These are phyloP conservation scores for Fusarium sp. DNA, from an alignment of 2,329 filamentous ascomycete species.

Conservation along the genomic window DNA sequence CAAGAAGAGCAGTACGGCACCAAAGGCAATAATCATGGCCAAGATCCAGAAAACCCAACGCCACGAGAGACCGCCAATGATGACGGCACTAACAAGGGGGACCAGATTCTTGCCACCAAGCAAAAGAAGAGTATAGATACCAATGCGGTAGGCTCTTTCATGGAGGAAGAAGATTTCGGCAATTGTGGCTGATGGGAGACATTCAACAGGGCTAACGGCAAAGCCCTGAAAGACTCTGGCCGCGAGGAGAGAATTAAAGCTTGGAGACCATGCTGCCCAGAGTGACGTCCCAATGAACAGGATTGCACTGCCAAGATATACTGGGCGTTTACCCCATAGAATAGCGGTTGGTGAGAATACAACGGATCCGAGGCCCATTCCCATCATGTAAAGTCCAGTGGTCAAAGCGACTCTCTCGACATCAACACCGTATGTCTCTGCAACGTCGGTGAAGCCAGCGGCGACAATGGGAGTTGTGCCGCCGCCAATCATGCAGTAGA, in stretches of 20 bases:
- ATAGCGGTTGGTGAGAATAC: constrained; percentile 91
- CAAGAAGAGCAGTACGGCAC: constrained; percentile 78
- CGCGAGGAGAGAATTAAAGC: constrained; percentile 79
- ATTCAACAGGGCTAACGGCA: constrained; percentile 89
- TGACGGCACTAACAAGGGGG: constrained; percentile 83
- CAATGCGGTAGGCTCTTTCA: constrained; percentile 90
- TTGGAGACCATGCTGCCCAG: constrained; percentile 89
- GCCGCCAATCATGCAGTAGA: constrained; percentile 93
- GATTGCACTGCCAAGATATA: constrained; percentile 81
- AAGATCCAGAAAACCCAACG: constrained; percentile 94
- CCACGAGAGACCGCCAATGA: constrained; percentile 82
- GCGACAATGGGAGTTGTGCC: constrained; percentile 92
- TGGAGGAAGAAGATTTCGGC: constrained; percentile 97
- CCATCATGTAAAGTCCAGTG: constrained; percentile 94
- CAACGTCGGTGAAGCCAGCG: constrained; percentile 87
- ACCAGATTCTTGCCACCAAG: constrained; percentile 92
- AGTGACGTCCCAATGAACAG: constrained; percentile 80
- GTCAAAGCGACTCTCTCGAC: constrained; percentile 83
- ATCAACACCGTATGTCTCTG: constrained; percentile 69
- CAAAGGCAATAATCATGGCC: constrained; percentile 79
- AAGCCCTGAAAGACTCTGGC: constrained; percentile 89
- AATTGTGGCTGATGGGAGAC: constrained; percentile 90
- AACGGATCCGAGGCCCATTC: constrained; percentile 84
- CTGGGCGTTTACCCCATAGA: constrained; percentile 86
- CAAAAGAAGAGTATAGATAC: constrained; percentile 89